phyloP scores from a whole-genome alignment of 108 stramenopile genomes.

The Nitzschia palea region DNA sequence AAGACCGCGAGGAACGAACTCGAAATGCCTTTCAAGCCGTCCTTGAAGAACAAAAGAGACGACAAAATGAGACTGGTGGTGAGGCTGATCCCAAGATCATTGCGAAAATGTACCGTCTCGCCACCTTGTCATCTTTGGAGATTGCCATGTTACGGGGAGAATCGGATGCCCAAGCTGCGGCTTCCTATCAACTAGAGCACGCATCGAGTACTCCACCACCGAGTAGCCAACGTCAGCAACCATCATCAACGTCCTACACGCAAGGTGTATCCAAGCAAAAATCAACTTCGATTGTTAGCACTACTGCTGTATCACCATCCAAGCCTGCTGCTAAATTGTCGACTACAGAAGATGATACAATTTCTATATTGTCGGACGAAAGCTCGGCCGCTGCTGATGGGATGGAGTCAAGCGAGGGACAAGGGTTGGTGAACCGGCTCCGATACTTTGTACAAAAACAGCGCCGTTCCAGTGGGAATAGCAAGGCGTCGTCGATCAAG shows the following conservation, averaged over 20 bases:
- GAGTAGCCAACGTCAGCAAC: too few species aligned
- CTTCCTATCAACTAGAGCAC: background rate
- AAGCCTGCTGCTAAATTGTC: background rate
- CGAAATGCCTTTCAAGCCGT: background rate
- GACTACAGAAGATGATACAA: background rate
- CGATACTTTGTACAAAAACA: background rate
- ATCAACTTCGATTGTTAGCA: too few species aligned
- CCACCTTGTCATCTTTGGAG: background rate
- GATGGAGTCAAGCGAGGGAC: background rate
- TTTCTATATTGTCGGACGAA: slow-evolving; percentile 1
- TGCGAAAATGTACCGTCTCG: background rate
- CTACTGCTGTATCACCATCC: too few species aligned
- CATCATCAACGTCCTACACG: too few species aligned
- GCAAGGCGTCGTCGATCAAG: background rate
- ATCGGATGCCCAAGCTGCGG: slow-evolving; percentile 1
- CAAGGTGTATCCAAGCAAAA: too few species aligned
- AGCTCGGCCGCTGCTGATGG: background rate
- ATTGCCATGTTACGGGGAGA: background rate
- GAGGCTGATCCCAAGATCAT: background rate
- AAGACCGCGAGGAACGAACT: background rate
- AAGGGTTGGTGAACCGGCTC: background rate
- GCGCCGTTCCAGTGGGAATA: background rate
- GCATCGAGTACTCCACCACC: background rate
- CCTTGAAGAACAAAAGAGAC: slow-evolving; percentile 2
- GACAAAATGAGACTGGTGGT: background rate